Conservation (phyloP, 2,329 filamentous ascomycete genomes). For the Pezicula radicicola region DNA sequence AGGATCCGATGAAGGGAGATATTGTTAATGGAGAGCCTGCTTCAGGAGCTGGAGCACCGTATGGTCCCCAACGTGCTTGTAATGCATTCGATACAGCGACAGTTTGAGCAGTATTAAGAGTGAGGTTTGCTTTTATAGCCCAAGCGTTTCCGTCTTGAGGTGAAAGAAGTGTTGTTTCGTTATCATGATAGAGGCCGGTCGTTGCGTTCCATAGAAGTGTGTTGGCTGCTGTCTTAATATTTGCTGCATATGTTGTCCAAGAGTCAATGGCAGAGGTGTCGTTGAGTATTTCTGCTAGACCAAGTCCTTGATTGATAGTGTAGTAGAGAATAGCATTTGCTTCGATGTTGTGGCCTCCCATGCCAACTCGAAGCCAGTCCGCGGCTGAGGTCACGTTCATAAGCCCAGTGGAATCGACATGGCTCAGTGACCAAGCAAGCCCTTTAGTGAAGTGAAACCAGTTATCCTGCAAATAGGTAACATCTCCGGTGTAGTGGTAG, state of each 20-base stretch:
- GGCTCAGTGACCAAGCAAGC: constrained; percentile 38
- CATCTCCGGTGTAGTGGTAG: constrained; percentile 50
- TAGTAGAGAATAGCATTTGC: constrained; percentile 32
- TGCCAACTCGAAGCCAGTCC: constrained; percentile 21
- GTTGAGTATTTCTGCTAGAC: constrained; percentile 34
- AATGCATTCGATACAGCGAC: constrained; percentile 22
- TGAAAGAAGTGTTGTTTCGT: constrained; percentile 51
- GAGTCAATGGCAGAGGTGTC: constrained; percentile 7
- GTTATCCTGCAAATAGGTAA: constrained; percentile 39
- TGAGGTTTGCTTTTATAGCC: constrained; percentile 33
- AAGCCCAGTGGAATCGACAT: constrained; percentile 33
- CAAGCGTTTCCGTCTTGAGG: constrained; percentile 59
- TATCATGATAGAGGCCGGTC: constrained; percentile 45
- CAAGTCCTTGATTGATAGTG: constrained; percentile 45
- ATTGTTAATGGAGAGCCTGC: constrained; percentile 35
- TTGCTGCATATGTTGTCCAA: background rate
- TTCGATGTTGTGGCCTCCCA: constrained; percentile 23
- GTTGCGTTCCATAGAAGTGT: constrained; percentile 27
- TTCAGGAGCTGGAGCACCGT: constrained; percentile 44
- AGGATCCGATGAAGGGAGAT: constrained; percentile 42
- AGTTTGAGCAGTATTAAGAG: constrained; percentile 26
- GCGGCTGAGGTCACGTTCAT: constrained; percentile 15
- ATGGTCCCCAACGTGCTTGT: constrained; percentile 26
- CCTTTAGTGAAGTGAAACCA: constrained; percentile 47
- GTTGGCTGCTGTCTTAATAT: constrained; percentile 8